phyloP scores from a whole-genome alignment of 176 grass and related monocot genomes.

The Paspalum vaginatum region DNA sequence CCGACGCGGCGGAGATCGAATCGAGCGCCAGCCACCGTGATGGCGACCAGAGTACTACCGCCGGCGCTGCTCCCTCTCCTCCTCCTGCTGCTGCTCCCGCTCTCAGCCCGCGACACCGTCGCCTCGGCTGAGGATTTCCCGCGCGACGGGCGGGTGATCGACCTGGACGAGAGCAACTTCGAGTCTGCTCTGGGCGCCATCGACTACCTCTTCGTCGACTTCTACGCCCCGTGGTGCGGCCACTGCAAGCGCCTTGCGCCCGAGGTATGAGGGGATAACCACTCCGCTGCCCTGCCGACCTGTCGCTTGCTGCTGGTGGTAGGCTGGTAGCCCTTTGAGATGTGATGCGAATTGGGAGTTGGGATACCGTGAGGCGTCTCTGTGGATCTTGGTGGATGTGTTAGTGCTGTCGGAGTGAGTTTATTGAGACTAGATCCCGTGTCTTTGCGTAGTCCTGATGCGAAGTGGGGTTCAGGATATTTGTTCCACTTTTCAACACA shows the following conservation, averaged over 20 bases:
- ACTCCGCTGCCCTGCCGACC: not conserved
- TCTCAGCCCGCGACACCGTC: slow-evolving; percentile 28
- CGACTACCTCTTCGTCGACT: slow-evolving; percentile 89
- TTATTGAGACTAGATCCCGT: slow-evolving; percentile 2
- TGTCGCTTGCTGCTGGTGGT: slow-evolving; percentile 5
- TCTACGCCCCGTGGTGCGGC: slow-evolving; percentile 93
- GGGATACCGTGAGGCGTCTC: slow-evolving; percentile 1
- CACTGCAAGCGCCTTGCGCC: slow-evolving; percentile 95
- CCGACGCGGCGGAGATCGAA: slow-evolving; percentile 53
- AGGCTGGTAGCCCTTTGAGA: slow-evolving; percentile 3
- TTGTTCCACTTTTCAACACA: not conserved
- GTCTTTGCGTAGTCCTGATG: slow-evolving; percentile 29
- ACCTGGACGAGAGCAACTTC: slow-evolving; percentile 87
- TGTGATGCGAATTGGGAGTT: slow-evolving; percentile 37
- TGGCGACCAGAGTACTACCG: slow-evolving; percentile 32
- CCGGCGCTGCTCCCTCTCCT: slow-evolving; percentile 30
- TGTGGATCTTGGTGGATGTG: slow-evolving; percentile 38
- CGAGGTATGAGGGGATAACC: slow-evolving; percentile 51
- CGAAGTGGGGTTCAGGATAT: slow-evolving; percentile 6
- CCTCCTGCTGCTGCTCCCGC: slow-evolving; percentile 28
- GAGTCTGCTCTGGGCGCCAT: slow-evolving; percentile 74
- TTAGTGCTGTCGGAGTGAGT: not conserved
- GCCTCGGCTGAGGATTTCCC: slow-evolving; percentile 54
- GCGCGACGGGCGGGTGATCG: slow-evolving; percentile 81
- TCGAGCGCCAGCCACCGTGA: slow-evolving; percentile 33